Percentiles rank a stretch among this genome's conserved stretches.
phyloP scores from a whole-genome alignment of 495 filamentous ascomycete genomes.

The Cudoniella acicularis region DNA sequence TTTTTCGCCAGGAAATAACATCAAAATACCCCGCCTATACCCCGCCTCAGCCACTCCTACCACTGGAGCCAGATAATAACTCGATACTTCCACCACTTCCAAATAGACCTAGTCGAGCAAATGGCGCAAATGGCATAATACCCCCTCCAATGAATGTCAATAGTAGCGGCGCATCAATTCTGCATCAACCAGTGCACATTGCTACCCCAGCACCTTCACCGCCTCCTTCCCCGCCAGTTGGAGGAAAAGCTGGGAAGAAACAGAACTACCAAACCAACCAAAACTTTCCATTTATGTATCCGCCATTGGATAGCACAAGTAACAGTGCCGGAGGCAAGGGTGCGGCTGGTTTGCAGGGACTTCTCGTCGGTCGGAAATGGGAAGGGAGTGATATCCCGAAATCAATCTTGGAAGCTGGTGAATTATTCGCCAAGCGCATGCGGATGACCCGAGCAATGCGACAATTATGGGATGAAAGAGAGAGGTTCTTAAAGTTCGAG shows the following conservation, averaged over 20 bases:
- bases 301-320: conserved; percentile 76
- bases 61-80: conserved; percentile 84
- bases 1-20: conserved; percentile 95
- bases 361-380: conserved; percentile 76
- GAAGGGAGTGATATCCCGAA: conserved; percentile 87
- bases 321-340: conserved; percentile 87
- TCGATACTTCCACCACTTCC: conserved; percentile 84
- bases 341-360: conserved; percentile 67
- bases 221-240: conserved; percentile 84
- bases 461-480: conserved; percentile 92
- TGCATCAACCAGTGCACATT: conserved; percentile 95
- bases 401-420: conserved; percentile 92
- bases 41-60: conserved; percentile 77
- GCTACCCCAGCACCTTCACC: conserved; percentile 97
- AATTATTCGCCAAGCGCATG: conserved; percentile 82
- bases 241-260: conserved; percentile 93
- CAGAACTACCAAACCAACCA: conserved; percentile 99
- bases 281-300: conserved; percentile 96
- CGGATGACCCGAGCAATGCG: conserved; percentile 85
- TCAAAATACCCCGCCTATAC: conserved; percentile 98
- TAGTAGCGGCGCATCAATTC: conserved; percentile 69
- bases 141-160: conserved; percentile 42
- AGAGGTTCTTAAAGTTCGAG: conserved; percentile 85
- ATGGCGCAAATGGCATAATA: conserved; percentile 43
- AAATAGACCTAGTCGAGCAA: conserved; percentile 58